Percentiles rank a stretch among this genome's conserved stretches.
These are phyloP conservation scores for Helicostylum pulchrum DNA, from an alignment of 192 early-diverging fungal species.

Conservation along the genomic window DNA sequence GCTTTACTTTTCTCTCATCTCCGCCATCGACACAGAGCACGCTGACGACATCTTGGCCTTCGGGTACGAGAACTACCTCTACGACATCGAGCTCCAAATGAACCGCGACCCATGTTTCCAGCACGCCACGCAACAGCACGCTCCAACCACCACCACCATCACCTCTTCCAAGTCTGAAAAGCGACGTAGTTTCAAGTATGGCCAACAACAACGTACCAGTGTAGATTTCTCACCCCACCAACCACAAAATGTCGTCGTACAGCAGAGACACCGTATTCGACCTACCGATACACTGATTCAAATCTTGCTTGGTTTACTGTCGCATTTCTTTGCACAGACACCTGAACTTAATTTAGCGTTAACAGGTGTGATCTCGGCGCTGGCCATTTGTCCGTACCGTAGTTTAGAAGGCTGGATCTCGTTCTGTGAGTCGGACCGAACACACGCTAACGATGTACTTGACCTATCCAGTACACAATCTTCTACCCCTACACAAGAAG, in stretches of 20 bases:
- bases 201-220: constrained; percentile 40
- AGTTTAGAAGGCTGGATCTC: constrained; percentile 72
- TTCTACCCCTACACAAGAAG: no score
- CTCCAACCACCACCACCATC: no score
- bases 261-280: constrained; percentile 39
- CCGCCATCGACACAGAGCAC: constrained; percentile 46
- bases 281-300: constrained; percentile 64
- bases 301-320: constrained; percentile 62
- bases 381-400: constrained; percentile 72
- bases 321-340: constrained; percentile 83
- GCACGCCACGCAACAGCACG: not conserved
- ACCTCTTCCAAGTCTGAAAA: constrained; percentile 35
- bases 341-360: constrained; percentile 87
- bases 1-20: constrained; percentile 55
- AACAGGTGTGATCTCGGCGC: constrained; percentile 81
- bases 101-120: constrained; percentile 50
- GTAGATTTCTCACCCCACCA: not conserved
- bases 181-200: constrained; percentile 51
- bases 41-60: constrained; percentile 37
- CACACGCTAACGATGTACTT: constrained; percentile 37
- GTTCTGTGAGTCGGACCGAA: constrained; percentile 48
- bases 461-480: not conserved
- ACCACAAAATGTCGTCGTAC: constrained; percentile 14
- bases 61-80: constrained; percentile 56
- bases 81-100: constrained; percentile 47